These are phyloP conservation scores for Petasospora fabianii DNA, from an alignment of 1,139 yeast genomes.

Conservation along the genomic window DNA sequence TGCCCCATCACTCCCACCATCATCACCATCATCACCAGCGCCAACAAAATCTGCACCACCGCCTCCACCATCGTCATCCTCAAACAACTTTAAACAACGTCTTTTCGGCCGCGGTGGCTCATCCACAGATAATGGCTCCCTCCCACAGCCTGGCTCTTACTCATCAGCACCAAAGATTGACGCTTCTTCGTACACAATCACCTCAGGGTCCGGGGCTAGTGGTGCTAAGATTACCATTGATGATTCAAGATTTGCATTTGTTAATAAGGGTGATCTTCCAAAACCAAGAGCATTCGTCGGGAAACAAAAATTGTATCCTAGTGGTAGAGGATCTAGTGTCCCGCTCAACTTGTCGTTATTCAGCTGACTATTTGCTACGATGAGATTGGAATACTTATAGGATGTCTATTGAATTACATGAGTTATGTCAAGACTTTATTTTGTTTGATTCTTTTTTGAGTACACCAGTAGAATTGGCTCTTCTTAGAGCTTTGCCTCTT, in stretches of 20 bases:
- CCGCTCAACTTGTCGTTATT: constrained; percentile 65
- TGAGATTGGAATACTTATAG: too few species aligned
- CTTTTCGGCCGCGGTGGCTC: constrained; percentile 17
- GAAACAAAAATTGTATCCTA: constrained; percentile 76
- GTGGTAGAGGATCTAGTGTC: constrained; percentile 94
- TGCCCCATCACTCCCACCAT: constrained; percentile 15
- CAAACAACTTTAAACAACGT: constrained; percentile 23
- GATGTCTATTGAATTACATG: too few species aligned
- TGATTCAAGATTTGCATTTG: constrained; percentile 72
- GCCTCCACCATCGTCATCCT: constrained; percentile 23
- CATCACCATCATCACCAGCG: constrained; percentile 21
- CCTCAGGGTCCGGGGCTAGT: constrained; percentile 11
- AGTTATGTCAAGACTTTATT: too few species aligned
- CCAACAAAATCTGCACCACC: constrained; percentile 25
- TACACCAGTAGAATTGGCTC: background rate
- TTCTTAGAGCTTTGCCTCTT: constrained; percentile 16
- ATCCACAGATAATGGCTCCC: constrained; percentile 1
- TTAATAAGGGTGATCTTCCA: constrained; percentile 68
- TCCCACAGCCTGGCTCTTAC: constrained; percentile 13
- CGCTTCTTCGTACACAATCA: constrained; percentile 29
- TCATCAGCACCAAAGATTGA: constrained; percentile 19
- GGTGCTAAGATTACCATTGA: constrained; percentile 47
- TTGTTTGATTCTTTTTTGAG: background rate
- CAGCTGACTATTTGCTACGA: constrained; percentile 20
- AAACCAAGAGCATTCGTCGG: constrained; percentile 76